phyloP scores from a whole-genome alignment of 2,329 filamentous ascomycete species.

The Alternaria sp. region DNA sequence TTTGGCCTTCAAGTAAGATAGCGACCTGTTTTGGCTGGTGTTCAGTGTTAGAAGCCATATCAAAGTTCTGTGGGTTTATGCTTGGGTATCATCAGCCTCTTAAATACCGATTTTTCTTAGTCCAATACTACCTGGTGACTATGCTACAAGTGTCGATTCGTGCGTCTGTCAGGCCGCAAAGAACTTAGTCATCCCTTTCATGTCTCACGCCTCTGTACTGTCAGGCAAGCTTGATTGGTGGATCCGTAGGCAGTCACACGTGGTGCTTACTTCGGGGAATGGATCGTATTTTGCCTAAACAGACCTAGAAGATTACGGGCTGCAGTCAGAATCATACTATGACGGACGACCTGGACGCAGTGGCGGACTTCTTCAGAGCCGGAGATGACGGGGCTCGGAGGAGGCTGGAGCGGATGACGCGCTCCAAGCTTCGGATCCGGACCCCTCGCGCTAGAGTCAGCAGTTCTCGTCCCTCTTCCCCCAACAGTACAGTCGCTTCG shows the following conservation, averaged over 20 bases:
- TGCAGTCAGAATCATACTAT: neutral
- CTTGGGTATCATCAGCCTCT: neutral
- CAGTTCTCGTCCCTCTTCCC: neutral
- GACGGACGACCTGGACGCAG: neutral
- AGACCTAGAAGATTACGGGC: neutral
- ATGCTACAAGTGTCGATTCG: neutral
- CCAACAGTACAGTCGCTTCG: neutral
- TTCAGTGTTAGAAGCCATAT: conserved; percentile 23
- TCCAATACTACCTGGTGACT: neutral
- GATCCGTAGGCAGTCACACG: neutral
- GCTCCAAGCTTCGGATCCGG: neutral
- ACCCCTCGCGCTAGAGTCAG: neutral
- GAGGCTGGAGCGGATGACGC: neutral
- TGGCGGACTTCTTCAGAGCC: neutral
- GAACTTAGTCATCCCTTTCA: neutral
- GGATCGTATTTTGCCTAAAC: neutral
- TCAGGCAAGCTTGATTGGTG: neutral
- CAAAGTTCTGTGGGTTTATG: neutral
- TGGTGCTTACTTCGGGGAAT: neutral
- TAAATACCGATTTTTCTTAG: neutral
- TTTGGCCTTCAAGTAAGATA: conserved; percentile 30
- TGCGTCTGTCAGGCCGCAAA: neutral
- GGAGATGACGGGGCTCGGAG: neutral
- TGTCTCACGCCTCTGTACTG: neutral
- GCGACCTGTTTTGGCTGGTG: conserved; percentile 35